Evolutionary conservation across 805 yeast genomes (phyloP).

Genomic region (Grigorovia yakushimaensis): DNA sequence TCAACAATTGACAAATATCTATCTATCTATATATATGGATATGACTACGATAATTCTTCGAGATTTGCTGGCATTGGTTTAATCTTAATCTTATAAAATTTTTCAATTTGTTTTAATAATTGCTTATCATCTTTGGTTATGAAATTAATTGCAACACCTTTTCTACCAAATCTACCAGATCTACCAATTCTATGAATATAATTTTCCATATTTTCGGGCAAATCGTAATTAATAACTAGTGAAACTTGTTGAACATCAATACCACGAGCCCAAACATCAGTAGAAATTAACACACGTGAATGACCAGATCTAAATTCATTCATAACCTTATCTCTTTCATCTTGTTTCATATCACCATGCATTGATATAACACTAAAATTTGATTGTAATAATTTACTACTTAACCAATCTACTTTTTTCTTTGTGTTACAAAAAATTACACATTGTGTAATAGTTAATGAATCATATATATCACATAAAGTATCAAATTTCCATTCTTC

Average conservation of each 20-base stretch:
- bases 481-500: slow-evolving; percentile 95
- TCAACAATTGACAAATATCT: too few relatives aligned
- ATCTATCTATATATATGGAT: too few relatives aligned
- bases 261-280: slow-evolving; percentile 96
- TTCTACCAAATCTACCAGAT: slow-evolving; percentile 97
- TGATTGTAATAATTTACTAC: slow-evolving; percentile 60
- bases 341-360: slow-evolving; percentile 94
- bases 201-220: slow-evolving; percentile 84
- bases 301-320: slow-evolving; percentile 91
- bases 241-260: slow-evolving; percentile 97
- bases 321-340: slow-evolving; percentile 91
- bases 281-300: slow-evolving; percentile 83
- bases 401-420: slow-evolving; percentile 83
- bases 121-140: slow-evolving; percentile 71
- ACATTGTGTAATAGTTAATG: slow-evolving; percentile 92
- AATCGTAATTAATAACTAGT: slow-evolving; percentile 86
- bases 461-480: slow-evolving; percentile 88
- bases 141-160: slow-evolving; percentile 95
- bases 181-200: slow-evolving; percentile 97
- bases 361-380: slow-evolving; percentile 89
- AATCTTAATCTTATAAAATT: slow-evolving; percentile 79
- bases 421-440: slow-evolving; percentile 97
- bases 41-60: slow-evolving; percentile 34
- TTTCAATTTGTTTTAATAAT: slow-evolving; percentile 77
- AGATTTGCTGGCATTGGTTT: slow-evolving; percentile 84